A percentile compares a stretch with the other conserved stretches of the same genome.
Evolutionary conservation across 345 rosid species (phyloP).

Genomic region (Clausena lansium): DNA sequence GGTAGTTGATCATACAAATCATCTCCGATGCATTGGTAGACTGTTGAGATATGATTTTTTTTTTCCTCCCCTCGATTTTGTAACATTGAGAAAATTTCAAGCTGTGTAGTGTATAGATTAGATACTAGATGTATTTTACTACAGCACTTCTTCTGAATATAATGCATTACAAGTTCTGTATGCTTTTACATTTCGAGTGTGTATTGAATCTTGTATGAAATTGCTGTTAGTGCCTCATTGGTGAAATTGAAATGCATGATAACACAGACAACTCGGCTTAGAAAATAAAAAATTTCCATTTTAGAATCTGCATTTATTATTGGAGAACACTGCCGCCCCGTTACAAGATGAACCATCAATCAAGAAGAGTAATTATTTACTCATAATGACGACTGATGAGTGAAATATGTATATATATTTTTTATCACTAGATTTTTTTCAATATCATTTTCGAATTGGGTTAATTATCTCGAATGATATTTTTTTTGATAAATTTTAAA

Average conservation of each 20-base stretch:
- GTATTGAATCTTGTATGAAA: neutral
- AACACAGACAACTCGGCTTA: neutral
- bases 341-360: too few species aligned
- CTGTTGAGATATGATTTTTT: neutral
- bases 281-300: too few species aligned
- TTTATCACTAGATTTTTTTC: too few species aligned
- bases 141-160: neutral
- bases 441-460: too few species aligned
- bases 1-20: conserved; percentile 37
- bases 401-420: too few species aligned
- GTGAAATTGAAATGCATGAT: neutral
- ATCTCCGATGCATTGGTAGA: neutral
- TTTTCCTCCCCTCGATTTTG: neutral
- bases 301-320: too few species aligned
- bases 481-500: too few species aligned
- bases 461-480: too few species aligned
- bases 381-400: too few species aligned
- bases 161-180: neutral
- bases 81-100: neutral
- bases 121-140: neutral
- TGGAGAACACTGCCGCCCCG: too few species aligned
- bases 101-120: neutral
- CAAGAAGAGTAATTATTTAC: too few species aligned
- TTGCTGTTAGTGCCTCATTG: neutral
- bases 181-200: neutral